Percentiles rank a stretch among this genome's conserved stretches.
Conservation (phyloP, 805 yeast species). For the Scheffersomyces amazonensis region DNA sequence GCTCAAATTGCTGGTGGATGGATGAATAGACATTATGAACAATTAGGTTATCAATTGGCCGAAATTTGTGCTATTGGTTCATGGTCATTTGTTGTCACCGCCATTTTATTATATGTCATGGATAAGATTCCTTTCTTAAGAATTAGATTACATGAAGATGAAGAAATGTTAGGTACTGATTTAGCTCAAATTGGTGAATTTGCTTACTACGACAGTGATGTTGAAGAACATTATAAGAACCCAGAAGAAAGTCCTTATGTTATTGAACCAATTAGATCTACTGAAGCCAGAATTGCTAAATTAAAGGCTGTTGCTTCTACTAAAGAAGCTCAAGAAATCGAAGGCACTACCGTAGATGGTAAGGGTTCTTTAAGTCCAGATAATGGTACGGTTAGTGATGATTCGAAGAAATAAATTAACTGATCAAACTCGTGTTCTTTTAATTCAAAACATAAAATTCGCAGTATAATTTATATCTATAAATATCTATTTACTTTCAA, state of each 20-base stretch:
- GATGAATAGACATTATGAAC: constrained; percentile 78
- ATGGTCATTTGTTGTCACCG: constrained; percentile 76
- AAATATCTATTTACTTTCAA: too few relatives aligned
- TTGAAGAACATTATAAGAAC: constrained; percentile 30
- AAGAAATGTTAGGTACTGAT: constrained; percentile 87
- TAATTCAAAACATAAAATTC: too few relatives aligned
- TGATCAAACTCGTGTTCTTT: too few relatives aligned
- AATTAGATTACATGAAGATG: constrained; percentile 80
- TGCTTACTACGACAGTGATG: constrained; percentile 66
- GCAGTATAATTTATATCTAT: too few relatives aligned
- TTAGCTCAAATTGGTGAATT: constrained; percentile 88
- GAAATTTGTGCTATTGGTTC: constrained; percentile 66
- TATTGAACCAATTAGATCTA: constrained; percentile 76
- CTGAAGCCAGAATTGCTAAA: constrained; percentile 33
- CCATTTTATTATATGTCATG: constrained; percentile 61
- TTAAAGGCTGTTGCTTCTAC: constrained; percentile 23
- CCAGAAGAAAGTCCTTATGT: constrained; percentile 48
- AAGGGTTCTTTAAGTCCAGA: constrained; percentile 15
- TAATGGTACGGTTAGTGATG: constrained; percentile 12
- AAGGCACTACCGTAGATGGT: constrained; percentile 14
- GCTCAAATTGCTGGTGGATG: constrained; percentile 72
- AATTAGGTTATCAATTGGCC: constrained; percentile 86
- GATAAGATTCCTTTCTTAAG: constrained; percentile 78
- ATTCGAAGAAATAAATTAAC: constrained; percentile 9
- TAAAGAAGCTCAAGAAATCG: constrained; percentile 10